Conservation (phyloP, 1,139 yeast species). For the Candida sojae region DNA sequence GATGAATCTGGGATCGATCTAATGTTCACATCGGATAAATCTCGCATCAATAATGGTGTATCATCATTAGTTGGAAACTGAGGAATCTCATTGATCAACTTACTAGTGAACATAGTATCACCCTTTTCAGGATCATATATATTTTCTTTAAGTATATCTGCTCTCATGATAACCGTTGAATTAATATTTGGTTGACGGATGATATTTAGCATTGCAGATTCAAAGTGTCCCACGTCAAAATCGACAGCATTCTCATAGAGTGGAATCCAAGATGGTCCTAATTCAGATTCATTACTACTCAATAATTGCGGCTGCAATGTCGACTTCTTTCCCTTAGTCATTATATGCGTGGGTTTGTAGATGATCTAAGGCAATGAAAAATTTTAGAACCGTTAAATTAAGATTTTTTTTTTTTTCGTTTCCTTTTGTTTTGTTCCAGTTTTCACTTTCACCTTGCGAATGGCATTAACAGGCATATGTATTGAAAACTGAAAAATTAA, state of each 20-base stretch:
- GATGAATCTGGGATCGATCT: conserved; percentile 42
- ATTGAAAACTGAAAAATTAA: too few relatives aligned
- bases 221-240: conserved; percentile 57
- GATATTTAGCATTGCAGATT: conserved; percentile 76
- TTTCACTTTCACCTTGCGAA: too few relatives aligned
- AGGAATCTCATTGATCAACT: conserved; percentile 33
- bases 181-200: conserved; percentile 88
- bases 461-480: too few relatives aligned
- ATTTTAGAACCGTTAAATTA: neutral
- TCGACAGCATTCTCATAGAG: conserved; percentile 48
- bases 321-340: conserved; percentile 1
- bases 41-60: conserved; percentile 37
- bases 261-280: conserved; percentile 72
- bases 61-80: conserved; percentile 35
- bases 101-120: conserved; percentile 34
- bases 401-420: neutral
- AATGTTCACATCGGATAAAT: conserved; percentile 58
- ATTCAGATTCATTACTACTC: conserved; percentile 29
- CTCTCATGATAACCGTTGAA: conserved; percentile 86
- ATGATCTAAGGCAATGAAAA: neutral
- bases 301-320: neutral
- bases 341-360: neutral
- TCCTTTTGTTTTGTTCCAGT: neutral
- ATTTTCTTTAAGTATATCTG: conserved; percentile 72
- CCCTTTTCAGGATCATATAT: conserved; percentile 40